Percentiles rank a stretch among this genome's conserved stretches.
phyloP scores from a whole-genome alignment of 768 basidiomycete genomes.

The Lactarius quietus region DNA sequence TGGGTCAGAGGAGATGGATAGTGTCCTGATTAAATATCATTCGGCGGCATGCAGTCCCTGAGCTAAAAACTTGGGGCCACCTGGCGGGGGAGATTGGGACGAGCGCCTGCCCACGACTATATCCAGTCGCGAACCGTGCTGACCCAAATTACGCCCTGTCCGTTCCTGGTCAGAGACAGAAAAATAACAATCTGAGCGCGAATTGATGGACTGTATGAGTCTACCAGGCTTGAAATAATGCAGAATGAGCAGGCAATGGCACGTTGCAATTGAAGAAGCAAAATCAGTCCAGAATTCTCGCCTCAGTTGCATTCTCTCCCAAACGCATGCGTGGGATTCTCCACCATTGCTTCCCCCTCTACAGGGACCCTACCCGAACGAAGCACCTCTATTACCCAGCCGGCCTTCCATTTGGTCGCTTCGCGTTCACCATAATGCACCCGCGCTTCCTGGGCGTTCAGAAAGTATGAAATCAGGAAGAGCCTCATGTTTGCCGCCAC shows the following conservation, averaged over 20 bases:
- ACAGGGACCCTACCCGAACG: neutral
- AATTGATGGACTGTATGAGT: neutral
- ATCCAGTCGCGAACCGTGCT: neutral
- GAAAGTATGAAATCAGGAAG: neutral
- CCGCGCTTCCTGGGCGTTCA: conserved; percentile 2
- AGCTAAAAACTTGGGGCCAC: conserved; percentile 6
- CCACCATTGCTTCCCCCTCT: neutral
- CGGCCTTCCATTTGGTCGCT: neutral
- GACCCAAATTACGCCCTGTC: neutral
- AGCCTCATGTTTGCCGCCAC: neutral
- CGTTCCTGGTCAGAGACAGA: conserved; percentile 15
- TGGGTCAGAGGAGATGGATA: conserved; percentile 1
- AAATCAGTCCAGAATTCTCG: neutral
- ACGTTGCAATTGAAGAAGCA: neutral
- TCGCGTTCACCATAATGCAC: neutral
- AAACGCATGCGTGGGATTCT: neutral
- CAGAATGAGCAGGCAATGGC: neutral
- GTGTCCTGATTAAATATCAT: conserved; percentile 17
- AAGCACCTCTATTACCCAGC: neutral
- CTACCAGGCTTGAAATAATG: neutral
- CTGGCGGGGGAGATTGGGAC: neutral
- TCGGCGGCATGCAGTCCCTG: conserved; percentile 17
- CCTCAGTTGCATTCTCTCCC: neutral
- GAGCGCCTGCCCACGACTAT: conserved; percentile 11
- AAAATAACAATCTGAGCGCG: neutral